phyloP scores from a whole-genome alignment of 257 asterid species.

The Salvia rosmarinus region DNA sequence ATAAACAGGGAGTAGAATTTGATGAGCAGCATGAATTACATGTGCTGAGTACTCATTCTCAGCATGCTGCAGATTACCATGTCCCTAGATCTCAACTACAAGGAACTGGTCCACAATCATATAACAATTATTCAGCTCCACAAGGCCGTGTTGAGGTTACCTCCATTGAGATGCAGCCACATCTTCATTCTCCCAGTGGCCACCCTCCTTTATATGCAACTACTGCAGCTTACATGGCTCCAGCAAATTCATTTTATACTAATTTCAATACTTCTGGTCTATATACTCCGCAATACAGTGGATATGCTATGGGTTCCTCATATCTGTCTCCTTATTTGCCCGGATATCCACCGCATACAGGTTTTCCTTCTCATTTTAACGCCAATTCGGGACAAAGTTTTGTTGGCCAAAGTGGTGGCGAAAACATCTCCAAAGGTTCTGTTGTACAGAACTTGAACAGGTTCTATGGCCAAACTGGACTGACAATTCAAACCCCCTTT shows the following conservation, averaged over 20 bases:
- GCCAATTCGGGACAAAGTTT: constrained; percentile 65
- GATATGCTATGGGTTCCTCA: constrained; percentile 67
- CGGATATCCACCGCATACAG: constrained; percentile 65
- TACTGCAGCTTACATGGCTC: constrained; percentile 69
- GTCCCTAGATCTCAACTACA: constrained; percentile 51
- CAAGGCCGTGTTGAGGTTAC: constrained; percentile 44
- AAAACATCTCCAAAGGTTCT: constrained; percentile 49
- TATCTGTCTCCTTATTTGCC: constrained; percentile 61
- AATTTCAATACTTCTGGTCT: constrained; percentile 57
- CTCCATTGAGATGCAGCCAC: constrained; percentile 54
- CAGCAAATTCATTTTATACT: constrained; percentile 64
- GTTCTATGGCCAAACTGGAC: constrained; percentile 69
- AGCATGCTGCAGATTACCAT: constrained; percentile 46
- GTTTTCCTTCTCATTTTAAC: constrained; percentile 53
- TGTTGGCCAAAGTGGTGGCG: constrained; percentile 57
- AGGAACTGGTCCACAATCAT: constrained; percentile 44
- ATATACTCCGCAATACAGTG: constrained; percentile 70
- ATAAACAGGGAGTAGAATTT: constrained; percentile 43
- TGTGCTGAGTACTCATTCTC: constrained; percentile 50
- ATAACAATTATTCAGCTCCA: constrained; percentile 35
- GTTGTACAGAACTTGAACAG: constrained; percentile 56
- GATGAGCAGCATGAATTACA: constrained; percentile 46
- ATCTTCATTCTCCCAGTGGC: constrained; percentile 54
- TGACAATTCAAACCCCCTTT: constrained; percentile 57
- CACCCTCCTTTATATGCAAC: constrained; percentile 70